phyloP scores from a whole-genome alignment of 2,329 filamentous ascomycete genomes.

The Penicillium sp. region DNA sequence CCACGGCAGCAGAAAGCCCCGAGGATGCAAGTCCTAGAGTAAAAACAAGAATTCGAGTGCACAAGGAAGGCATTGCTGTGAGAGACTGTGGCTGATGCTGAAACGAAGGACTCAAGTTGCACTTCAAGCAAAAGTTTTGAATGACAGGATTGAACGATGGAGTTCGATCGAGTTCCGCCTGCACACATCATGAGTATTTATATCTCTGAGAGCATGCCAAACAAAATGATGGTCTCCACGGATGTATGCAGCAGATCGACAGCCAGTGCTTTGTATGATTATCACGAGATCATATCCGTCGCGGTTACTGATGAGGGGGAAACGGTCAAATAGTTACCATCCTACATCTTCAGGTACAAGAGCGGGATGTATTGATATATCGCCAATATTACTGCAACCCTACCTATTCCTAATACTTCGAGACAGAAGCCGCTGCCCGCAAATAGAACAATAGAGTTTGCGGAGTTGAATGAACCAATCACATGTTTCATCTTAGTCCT shows the following conservation, averaged over 20 bases:
- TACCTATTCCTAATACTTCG: background rate
- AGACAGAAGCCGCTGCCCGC: background rate
- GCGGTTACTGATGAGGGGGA: background rate
- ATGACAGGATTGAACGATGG: background rate
- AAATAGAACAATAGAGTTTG: background rate
- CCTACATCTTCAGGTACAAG: background rate
- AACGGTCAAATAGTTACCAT: background rate
- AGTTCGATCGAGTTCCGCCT: background rate
- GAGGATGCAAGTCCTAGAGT: conserved; percentile 14
- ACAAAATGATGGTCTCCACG: background rate
- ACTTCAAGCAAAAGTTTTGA: background rate
- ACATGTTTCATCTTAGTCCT: conserved; percentile 6
- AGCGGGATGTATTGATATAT: conserved; percentile 15
- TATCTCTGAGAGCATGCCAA: background rate
- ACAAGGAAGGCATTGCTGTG: conserved; percentile 9
- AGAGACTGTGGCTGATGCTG: background rate
- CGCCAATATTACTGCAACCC: conserved; percentile 16
- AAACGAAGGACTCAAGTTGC: background rate
- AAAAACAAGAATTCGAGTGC: conserved; percentile 4
- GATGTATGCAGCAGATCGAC: background rate
- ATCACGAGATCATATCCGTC: background rate
- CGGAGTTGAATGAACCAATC: background rate
- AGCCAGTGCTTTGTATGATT: conserved; percentile 6
- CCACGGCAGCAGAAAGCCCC: conserved; percentile 10
- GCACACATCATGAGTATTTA: background rate